Percentiles rank a stretch among this genome's conserved stretches.
phyloP scores from a whole-genome alignment of 73 alveolate species.

The Paramecium tetraurelia region DNA sequence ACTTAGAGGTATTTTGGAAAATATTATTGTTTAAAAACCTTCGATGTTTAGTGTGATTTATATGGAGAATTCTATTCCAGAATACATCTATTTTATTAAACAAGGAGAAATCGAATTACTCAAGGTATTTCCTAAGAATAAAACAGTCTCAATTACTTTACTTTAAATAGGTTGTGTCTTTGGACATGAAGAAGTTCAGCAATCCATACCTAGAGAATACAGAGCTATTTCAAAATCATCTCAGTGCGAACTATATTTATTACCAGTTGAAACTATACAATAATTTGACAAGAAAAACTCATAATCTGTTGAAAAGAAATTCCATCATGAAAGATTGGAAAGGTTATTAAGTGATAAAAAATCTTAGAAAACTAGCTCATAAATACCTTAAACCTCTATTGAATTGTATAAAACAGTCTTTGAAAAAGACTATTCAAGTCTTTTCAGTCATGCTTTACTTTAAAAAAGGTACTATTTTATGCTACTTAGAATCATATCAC shows the following conservation, averaged over 20 bases:
- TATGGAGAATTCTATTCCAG: neutral
- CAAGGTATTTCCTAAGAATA: neutral
- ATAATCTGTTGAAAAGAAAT: neutral
- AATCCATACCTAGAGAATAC: neutral
- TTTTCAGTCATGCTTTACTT: neutral
- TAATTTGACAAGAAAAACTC: neutral
- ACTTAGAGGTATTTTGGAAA: neutral
- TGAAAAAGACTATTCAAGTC: conserved; percentile 7
- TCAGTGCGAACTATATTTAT: conserved; percentile 13
- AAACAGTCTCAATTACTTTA: conserved; percentile 35
- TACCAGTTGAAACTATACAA: conserved; percentile 3
- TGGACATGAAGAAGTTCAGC: conserved; percentile 24
- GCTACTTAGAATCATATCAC: neutral
- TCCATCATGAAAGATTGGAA: conserved; percentile 15
- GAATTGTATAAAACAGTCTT: neutral
- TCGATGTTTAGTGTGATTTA: conserved; percentile 1
- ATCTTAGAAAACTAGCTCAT: neutral
- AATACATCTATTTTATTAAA: neutral
- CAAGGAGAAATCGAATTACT: conserved; percentile 16
- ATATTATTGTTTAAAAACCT: neutral
- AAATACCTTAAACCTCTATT: neutral
- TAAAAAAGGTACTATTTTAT: neutral
- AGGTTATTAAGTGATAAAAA: conserved; percentile 10
- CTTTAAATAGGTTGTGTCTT: conserved; percentile 23
- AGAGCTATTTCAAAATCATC: conserved; percentile 32